phyloP scores from a whole-genome alignment of 108 stramenopile species.

The Phaeodactylum tricornutum region DNA sequence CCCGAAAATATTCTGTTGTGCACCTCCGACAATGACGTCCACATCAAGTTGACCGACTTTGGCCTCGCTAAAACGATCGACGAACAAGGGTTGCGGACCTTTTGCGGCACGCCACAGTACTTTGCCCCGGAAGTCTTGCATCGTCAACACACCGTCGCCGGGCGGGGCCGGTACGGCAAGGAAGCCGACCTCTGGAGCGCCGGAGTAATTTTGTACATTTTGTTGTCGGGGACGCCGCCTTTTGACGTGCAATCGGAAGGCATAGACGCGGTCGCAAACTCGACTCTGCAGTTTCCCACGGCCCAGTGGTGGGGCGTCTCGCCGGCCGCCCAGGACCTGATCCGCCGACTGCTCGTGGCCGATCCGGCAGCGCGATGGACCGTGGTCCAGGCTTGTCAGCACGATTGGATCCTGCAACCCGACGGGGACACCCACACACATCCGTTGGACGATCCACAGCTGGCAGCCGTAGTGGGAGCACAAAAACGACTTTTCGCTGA shows the following conservation, averaged over 20 bases:
- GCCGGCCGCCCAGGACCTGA: conserved; percentile 56
- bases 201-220: conserved; percentile 81
- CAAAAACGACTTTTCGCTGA: conserved; percentile 4
- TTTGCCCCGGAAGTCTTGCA: conserved; percentile 87
- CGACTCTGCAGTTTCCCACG: conserved; percentile 32
- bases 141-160: conserved; percentile 57
- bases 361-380: conserved; percentile 57
- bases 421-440: conserved; percentile 83
- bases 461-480: conserved; percentile 8
- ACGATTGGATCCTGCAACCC: conserved; percentile 67
- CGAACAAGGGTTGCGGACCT: conserved; percentile 70
- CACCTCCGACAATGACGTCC: conserved; percentile 22
- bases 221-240: conserved; percentile 66
- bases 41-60: conserved; percentile 83
- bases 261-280: conserved; percentile 1
- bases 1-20: conserved; percentile 86
- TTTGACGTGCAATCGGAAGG: conserved; percentile 48
- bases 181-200: conserved; percentile 80
- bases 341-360: conserved; percentile 37
- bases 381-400: conserved; percentile 62
- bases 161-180: conserved; percentile 74
- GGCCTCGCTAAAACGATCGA: conserved; percentile 83
- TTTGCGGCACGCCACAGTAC: conserved; percentile 90
- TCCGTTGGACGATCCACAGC: conserved; percentile 65
- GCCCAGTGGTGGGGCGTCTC: conserved; percentile 45